phyloP scores from a whole-genome alignment of 2,329 filamentous ascomycete genomes.

The Alternaria burnsii region DNA sequence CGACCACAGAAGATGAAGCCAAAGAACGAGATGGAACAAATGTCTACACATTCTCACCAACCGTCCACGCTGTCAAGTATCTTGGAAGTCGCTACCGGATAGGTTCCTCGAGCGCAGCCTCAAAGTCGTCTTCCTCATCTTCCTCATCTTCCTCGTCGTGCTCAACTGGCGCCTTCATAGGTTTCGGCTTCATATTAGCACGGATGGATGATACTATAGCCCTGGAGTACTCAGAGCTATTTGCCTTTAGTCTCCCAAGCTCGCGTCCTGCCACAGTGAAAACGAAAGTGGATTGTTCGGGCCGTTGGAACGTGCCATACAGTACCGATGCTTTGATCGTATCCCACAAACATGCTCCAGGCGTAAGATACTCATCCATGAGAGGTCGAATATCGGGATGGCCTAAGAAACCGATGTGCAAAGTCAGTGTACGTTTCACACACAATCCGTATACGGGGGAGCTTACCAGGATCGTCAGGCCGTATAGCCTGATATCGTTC shows the following conservation, averaged over 20 bases:
- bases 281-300: slow-evolving; percentile 39
- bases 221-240: slow-evolving; percentile 12
- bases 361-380: slow-evolving; percentile 23
- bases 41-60: background rate
- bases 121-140: slow-evolving; percentile 31
- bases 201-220: slow-evolving; percentile 33
- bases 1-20: background rate
- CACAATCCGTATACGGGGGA: background rate
- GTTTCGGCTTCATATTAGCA: slow-evolving; percentile 43
- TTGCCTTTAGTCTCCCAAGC: slow-evolving; percentile 50
- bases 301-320: slow-evolving; percentile 36
- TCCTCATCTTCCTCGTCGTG: slow-evolving; percentile 24
- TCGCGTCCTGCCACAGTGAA: slow-evolving; percentile 54
- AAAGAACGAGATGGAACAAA: background rate
- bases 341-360: slow-evolving; percentile 50
- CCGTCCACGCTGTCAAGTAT: no score
- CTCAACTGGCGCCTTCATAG: slow-evolving; percentile 28
- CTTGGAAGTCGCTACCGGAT: background rate
- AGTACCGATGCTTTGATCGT: slow-evolving; percentile 57
- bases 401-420: background rate
- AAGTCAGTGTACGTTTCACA: background rate
- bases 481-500: slow-evolving; percentile 27
- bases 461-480: slow-evolving; percentile 18
- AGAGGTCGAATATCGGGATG: slow-evolving; percentile 22
- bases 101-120: slow-evolving; percentile 15